These are phyloP conservation scores for Candida caryicola DNA, from an alignment of 805 yeast species.

Conservation along the genomic window DNA sequence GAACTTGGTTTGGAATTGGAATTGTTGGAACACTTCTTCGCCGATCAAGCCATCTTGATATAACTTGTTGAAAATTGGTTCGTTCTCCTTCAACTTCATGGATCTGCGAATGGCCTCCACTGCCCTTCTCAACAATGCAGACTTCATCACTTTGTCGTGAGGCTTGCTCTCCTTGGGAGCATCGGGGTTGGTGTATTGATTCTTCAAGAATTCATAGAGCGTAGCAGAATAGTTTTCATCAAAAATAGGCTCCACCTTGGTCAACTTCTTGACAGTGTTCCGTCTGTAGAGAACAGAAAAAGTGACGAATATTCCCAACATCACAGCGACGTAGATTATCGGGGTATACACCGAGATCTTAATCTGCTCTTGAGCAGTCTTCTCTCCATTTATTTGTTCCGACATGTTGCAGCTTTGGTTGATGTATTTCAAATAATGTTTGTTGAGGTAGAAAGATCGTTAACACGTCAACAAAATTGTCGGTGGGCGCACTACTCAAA, in stretches of 20 bases:
- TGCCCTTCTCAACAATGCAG: constrained; percentile 57
- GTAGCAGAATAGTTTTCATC: constrained; percentile 63
- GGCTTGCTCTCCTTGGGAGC: constrained; percentile 47
- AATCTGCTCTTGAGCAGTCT: constrained; percentile 23
- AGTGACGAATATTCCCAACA: constrained; percentile 61
- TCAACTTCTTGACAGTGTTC: constrained; percentile 51
- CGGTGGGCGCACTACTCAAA: too few relatives aligned
- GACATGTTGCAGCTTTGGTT: neutral
- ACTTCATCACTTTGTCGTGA: constrained; percentile 73
- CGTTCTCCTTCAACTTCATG: constrained; percentile 75
- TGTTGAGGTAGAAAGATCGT: too few relatives aligned
- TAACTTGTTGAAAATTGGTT: constrained; percentile 63
- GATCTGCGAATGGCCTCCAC: constrained; percentile 85
- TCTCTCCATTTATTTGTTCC: constrained; percentile 16
- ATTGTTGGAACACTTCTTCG: constrained; percentile 81
- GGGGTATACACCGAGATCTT: constrained; percentile 57
- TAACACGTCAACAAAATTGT: constrained; percentile 9
- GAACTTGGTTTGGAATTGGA: constrained; percentile 69
- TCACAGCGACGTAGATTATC: constrained; percentile 65
- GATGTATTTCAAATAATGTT: too few relatives aligned
- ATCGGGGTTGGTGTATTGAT: constrained; percentile 35
- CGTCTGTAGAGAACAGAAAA: constrained; percentile 70
- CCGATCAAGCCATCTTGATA: constrained; percentile 90
- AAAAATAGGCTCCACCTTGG: constrained; percentile 70
- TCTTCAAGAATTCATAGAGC: constrained; percentile 58